phyloP scores from a whole-genome alignment of 192 early-diverging fungal species.

The Neocallimastix lanati region DNA sequence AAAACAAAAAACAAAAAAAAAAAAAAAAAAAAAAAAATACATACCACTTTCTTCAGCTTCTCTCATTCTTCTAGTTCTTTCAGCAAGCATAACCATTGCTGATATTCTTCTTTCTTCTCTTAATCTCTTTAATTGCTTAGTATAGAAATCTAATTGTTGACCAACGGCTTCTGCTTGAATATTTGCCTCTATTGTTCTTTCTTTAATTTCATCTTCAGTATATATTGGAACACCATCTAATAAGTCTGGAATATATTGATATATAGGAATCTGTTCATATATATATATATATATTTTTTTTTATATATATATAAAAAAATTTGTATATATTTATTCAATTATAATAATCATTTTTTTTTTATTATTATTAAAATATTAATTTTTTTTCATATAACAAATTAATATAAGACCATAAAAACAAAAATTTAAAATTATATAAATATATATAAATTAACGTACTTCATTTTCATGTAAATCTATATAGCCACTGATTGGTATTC shows the following conservation, averaged over 20 bases:
- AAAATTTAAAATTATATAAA: too few species aligned
- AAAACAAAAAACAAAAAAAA: too few species aligned
- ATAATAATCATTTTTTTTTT: too few species aligned
- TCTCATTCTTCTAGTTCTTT: constrained; percentile 29
- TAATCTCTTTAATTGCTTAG: constrained; percentile 29
- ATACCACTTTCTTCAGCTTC: constrained; percentile 38
- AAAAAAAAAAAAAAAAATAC: too few species aligned
- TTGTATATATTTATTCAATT: too few species aligned
- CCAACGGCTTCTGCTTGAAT: constrained; percentile 24
- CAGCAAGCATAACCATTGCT: constrained; percentile 34
- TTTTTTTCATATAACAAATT: too few species aligned
- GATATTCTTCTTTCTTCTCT: constrained; percentile 25
- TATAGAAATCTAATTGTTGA: constrained; percentile 30
- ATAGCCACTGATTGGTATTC: not conserved
- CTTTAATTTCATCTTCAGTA: not conserved
- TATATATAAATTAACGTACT: too few species aligned
- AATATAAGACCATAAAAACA: too few species aligned
- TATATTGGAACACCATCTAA: not conserved
- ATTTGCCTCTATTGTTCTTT: constrained; percentile 5
- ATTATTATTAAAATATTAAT: too few species aligned
- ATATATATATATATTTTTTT: too few species aligned
- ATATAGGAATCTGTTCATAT: not conserved
- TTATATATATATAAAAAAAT: too few species aligned
- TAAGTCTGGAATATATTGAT: not conserved
- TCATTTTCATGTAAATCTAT: not conserved